A percentile compares a stretch with the other conserved stretches of the same genome.
Evolutionary conservation across 805 yeast species (phyloP).

Genomic region (Lachancea kluyveri): DNA sequence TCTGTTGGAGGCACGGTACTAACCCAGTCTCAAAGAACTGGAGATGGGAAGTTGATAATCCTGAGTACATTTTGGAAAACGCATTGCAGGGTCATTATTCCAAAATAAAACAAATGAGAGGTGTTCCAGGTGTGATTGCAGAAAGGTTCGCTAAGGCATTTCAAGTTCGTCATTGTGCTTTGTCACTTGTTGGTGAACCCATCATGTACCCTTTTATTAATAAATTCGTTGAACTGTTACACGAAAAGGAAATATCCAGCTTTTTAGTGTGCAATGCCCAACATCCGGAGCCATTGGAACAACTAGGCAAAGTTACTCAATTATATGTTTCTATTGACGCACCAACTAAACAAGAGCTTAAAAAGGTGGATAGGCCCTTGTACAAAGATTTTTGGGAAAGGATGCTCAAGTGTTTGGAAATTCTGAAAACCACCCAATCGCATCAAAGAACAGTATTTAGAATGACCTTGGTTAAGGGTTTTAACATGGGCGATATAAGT

Average conservation of each 20-base stretch:
- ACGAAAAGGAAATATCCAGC: slow-evolving; percentile 72
- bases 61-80: slow-evolving; percentile 76
- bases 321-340: slow-evolving; percentile 92
- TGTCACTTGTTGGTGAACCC: slow-evolving; percentile 91
- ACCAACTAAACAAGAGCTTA: slow-evolving; percentile 73
- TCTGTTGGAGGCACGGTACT: slow-evolving; percentile 97
- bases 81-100: slow-evolving; percentile 86
- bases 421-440: slow-evolving; percentile 60
- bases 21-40: slow-evolving; percentile 94
- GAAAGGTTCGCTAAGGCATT: slow-evolving; percentile 90
- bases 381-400: slow-evolving; percentile 93
- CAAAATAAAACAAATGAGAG: slow-evolving; percentile 89
- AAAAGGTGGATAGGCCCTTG: slow-evolving; percentile 81
- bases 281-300: slow-evolving; percentile 78
- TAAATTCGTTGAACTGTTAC: slow-evolving; percentile 75
- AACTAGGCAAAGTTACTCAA: slow-evolving; percentile 75
- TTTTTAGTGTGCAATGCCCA: slow-evolving; percentile 94
- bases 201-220: slow-evolving; percentile 89
- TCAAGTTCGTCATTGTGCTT: slow-evolving; percentile 83
- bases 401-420: slow-evolving; percentile 71
- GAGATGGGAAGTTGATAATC: slow-evolving; percentile 94
- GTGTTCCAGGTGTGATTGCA: slow-evolving; percentile 89
- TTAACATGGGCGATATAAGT: slow-evolving; percentile 72
- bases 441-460: slow-evolving; percentile 90
- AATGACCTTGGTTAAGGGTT: slow-evolving; percentile 85